Conservation (phyloP, 179 eudicot species). For the Dionaea muscipula region DNA sequence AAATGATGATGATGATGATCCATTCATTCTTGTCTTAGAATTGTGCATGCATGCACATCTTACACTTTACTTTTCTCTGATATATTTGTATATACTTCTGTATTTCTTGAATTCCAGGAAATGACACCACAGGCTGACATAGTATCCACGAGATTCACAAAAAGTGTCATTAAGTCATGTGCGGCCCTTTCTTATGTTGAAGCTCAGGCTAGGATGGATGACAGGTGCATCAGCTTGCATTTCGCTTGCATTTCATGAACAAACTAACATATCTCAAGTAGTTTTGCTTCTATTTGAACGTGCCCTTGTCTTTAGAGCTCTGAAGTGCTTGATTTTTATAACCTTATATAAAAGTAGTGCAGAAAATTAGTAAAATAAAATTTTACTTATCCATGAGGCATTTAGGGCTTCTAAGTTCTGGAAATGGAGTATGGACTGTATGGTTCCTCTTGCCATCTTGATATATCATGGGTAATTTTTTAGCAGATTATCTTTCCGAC, state of each 20-base stretch:
- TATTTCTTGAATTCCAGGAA: slow-evolving; percentile 46
- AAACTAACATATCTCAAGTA: too few species aligned
- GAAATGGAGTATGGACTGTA: too few species aligned
- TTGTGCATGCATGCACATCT: too few species aligned
- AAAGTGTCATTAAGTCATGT: slow-evolving; percentile 86
- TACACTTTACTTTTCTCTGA: neutral
- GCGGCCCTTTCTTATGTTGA: slow-evolving; percentile 96
- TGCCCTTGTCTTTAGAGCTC: too few species aligned
- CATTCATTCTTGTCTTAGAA: too few species aligned
- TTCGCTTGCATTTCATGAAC: neutral
- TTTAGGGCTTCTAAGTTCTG: neutral
- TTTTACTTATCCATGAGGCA: neutral
- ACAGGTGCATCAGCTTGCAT: slow-evolving; percentile 35
- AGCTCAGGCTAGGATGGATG: slow-evolving; percentile 99
- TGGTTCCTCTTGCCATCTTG: neutral
- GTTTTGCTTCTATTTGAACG: too few species aligned
- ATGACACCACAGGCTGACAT: slow-evolving; percentile 94
- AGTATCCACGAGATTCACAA: slow-evolving; percentile 71
- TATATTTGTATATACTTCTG: neutral
- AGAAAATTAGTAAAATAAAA: too few species aligned
- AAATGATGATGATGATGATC: too few species aligned
- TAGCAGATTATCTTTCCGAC: too few species aligned
- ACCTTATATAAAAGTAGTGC: too few species aligned
- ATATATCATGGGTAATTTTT: slow-evolving; percentile 1
- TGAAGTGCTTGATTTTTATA: too few species aligned